phyloP scores from a whole-genome alignment of 2,329 filamentous ascomycete genomes.

The Myriosclerotinia duriaeana region DNA sequence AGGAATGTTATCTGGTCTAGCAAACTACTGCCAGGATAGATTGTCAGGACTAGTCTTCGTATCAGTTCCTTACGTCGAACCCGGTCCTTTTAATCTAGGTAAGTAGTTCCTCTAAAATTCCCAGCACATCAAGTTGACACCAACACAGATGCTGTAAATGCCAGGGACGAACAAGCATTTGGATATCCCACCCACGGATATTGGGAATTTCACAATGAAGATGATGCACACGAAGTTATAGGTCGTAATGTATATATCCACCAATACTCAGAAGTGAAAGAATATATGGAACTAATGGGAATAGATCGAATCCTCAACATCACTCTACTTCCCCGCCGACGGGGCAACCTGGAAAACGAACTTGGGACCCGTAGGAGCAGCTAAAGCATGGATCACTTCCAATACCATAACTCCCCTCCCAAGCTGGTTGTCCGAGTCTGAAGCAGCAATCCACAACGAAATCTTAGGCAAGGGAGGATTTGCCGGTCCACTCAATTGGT shows the following conservation, averaged over 20 bases:
- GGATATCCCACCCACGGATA: slow-evolving; percentile 28
- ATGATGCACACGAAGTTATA: slow-evolving; percentile 26
- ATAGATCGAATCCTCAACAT: slow-evolving; percentile 26
- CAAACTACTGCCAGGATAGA: slow-evolving; percentile 25
- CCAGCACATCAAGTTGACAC: background rate
- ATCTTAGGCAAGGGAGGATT: slow-evolving; percentile 21
- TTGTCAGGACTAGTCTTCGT: slow-evolving; percentile 26
- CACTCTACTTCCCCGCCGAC: slow-evolving; percentile 23
- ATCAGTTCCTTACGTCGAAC: slow-evolving; percentile 22
- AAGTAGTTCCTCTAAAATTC: background rate
- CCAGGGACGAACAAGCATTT: slow-evolving; percentile 13
- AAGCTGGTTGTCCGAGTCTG: slow-evolving; percentile 18
- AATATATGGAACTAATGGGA: slow-evolving; percentile 16
- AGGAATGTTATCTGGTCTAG: slow-evolving; percentile 26
- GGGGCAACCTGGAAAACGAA: slow-evolving; percentile 26
- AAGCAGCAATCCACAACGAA: slow-evolving; percentile 23
- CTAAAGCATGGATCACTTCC: slow-evolving; percentile 25
- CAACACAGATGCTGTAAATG: slow-evolving; percentile 24
- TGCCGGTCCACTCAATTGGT: slow-evolving; percentile 23
- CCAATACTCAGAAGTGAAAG: background rate
- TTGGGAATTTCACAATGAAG: slow-evolving; percentile 29
- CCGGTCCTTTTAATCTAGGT: slow-evolving; percentile 15
- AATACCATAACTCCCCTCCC: slow-evolving; percentile 24
- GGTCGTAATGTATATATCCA: slow-evolving; percentile 26
- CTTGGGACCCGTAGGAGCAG: slow-evolving; percentile 25